phyloP scores from a whole-genome alignment of 192 early-diverging fungal genomes.

The Spizellomyces punctatus region DNA sequence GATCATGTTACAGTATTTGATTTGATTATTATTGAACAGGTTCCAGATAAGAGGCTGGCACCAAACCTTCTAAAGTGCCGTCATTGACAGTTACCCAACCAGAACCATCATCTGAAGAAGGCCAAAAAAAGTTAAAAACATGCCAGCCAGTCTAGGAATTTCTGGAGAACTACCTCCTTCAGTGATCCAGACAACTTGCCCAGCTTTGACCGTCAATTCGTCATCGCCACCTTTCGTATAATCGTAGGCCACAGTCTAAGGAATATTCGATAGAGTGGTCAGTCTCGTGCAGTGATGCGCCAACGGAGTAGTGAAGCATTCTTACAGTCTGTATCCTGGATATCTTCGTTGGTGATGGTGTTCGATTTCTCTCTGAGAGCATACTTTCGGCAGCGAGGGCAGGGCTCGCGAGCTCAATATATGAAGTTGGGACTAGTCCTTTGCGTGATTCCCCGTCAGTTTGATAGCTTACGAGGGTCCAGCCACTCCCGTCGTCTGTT shows the following conservation, averaged over 20 bases:
- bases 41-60: constrained; percentile 33
- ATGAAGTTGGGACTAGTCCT: constrained; percentile 41
- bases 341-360: not conserved
- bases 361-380: not conserved
- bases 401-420: constrained; percentile 27
- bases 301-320: not conserved
- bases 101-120: constrained; percentile 48
- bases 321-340: not conserved
- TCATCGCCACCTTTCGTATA: constrained; percentile 55
- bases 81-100: constrained; percentile 62
- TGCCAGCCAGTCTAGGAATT: not conserved
- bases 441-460: not conserved
- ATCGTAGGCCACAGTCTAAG: constrained; percentile 62
- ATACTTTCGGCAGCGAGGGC: constrained; percentile 7
- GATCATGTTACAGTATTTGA: no score
- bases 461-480: constrained; percentile 26
- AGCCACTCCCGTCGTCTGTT: constrained; percentile 44
- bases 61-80: constrained; percentile 35
- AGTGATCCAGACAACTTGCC: constrained; percentile 57
- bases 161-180: constrained; percentile 40
- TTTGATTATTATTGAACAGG: no score
- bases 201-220: constrained; percentile 58
- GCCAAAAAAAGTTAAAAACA: not conserved
- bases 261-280: not conserved
- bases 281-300: constrained; percentile 6